Evolutionary conservation across 1,284 basidiomycete genomes (phyloP), one percentile per base, ranked within the genome.

Genomic region (Crucibulum cyathiforme): DNA sequence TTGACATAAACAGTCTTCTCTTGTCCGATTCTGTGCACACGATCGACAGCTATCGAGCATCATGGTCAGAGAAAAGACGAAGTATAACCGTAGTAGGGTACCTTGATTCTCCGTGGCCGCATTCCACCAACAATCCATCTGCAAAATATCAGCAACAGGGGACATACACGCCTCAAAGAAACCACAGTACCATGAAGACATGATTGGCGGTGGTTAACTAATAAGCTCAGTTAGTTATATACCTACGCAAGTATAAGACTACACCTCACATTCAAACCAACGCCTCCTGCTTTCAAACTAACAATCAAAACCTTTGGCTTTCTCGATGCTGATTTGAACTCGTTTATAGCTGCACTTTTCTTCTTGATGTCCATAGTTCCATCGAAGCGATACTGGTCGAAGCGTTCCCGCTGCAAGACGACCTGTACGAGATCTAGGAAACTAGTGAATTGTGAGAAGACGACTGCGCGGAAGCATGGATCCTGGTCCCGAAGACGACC

Each of bases 41-140:
- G 85, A 68, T 93, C 90, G 66, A 92, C 89, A 13, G 90, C 90
- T 92, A 53, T 34, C 36, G 51, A 57, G 9, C 24, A 24, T 24
- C 24, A 7, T 31, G 15, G 37, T n/a, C 53, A 43, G 58, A 19
- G 54, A 66, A 66, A 66, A 72, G 53, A 47, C 31, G 19, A 5
- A n/a, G 56, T 37, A 41, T 8, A 54, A 39, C 19, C 10, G 51
- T n/a, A 13, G 8, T 2, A 17, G 35, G 58, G 9, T 66, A 93
- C 93, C 95, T 84, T 98, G 95, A 64, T 92, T 90, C 74, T 96
- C 95, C 19, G 86, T 90, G 0, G 94, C 94, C 31, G 93, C 88
- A 72, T 96, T 96, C 94, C 94, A 97, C 94, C 94, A 96, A 63
- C 94, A 96, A 68, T 97, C 95, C 93, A 96, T 95, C 93, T 93